A percentile compares a stretch with the other conserved stretches of the same genome.
Evolutionary conservation across 352 stramenopile species (phyloP).

Genomic region (Globisporangium ultimum): DNA sequence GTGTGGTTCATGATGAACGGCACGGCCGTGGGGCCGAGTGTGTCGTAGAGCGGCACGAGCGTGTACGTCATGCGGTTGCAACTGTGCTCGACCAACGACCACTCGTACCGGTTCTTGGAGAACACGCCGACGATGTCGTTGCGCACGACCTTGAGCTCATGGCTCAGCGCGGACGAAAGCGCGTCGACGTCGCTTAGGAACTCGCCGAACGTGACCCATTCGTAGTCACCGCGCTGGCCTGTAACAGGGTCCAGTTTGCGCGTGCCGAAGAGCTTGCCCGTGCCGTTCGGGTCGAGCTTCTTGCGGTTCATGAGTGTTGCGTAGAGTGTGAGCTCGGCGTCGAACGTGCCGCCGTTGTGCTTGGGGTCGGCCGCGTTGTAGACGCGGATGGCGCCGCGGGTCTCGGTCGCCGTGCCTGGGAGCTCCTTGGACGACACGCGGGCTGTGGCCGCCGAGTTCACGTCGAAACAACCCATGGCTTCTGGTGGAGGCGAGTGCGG

Average conservation of each 20-base stretch:
- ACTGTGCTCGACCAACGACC: slow-evolving; percentile 58
- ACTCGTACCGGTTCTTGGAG: slow-evolving; percentile 70
- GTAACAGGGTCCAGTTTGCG: slow-evolving; percentile 37
- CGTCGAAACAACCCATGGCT: too few species aligned
- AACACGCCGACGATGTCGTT: slow-evolving; percentile 65
- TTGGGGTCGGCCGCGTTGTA: slow-evolving; percentile 11
- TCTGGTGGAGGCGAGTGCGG: too few species aligned
- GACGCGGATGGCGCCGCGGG: slow-evolving; percentile 17
- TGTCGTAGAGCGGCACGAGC: slow-evolving; percentile 82
- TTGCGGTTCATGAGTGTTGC: slow-evolving; percentile 38
- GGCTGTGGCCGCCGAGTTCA: too few species aligned
- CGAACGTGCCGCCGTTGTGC: slow-evolving; percentile 17
- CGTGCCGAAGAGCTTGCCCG: slow-evolving; percentile 53
- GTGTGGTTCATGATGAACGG: slow-evolving; percentile 80
- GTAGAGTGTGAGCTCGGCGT: slow-evolving; percentile 48
- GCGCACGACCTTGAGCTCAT: slow-evolving; percentile 29
- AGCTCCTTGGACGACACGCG: too few species aligned
- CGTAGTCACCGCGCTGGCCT: slow-evolving; percentile 33
- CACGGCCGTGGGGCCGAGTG: slow-evolving; percentile 58
- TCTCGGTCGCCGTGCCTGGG: slow-evolving; percentile 6
- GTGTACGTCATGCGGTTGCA: slow-evolving; percentile 67
- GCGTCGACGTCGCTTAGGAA: slow-evolving; percentile 47
- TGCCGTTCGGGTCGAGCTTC: slow-evolving; percentile 38
- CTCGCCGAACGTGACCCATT: slow-evolving; percentile 60
- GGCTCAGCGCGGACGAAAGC: slow-evolving; percentile 37